Percentiles rank a stretch among this genome's conserved stretches.
Conservation (phyloP, 1,284 basidiomycete species). For the Coniferiporia sulphurascens region DNA sequence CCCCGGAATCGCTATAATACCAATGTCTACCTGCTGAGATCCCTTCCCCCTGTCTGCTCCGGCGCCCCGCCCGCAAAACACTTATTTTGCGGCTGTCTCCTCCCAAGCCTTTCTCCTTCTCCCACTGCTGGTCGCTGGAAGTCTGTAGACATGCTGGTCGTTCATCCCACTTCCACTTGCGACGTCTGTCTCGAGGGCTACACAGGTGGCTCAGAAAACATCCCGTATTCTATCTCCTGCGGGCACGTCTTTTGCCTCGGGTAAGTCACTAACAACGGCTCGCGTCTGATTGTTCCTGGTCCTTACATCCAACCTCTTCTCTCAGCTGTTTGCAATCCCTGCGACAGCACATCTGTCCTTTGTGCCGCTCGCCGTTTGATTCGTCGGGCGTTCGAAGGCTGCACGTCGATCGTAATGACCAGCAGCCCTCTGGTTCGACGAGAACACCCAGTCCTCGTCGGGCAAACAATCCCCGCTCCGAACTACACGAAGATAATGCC, state of each 20-base stretch:
- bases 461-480: neutral
- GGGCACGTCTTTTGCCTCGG: constrained; percentile 39
- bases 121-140: neutral
- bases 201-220: constrained; percentile 27
- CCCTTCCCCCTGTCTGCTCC: neutral
- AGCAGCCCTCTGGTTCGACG: neutral
- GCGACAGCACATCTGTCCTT: constrained; percentile 12
- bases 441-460: neutral
- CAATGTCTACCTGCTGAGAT: neutral
- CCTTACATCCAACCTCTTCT: neutral
- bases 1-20: neutral
- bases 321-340: constrained; percentile 3
- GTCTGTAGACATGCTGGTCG: constrained; percentile 35
- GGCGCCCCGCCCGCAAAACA: neutral
- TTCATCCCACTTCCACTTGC: constrained; percentile 40
- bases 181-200: constrained; percentile 45
- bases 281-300: too few species aligned
- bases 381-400: constrained; percentile 12
- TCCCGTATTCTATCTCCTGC: constrained; percentile 38
- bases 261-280: neutral
- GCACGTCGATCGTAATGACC: constrained; percentile 16
- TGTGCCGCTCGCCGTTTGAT: constrained; percentile 16
- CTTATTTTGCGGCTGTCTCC: neutral
- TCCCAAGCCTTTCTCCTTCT: neutral
- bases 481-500: constrained; percentile 2